Base-by-base conservation (phyloP, 2,329 filamentous ascomycete genomes). In the Fusarium napiforme region DNA sequence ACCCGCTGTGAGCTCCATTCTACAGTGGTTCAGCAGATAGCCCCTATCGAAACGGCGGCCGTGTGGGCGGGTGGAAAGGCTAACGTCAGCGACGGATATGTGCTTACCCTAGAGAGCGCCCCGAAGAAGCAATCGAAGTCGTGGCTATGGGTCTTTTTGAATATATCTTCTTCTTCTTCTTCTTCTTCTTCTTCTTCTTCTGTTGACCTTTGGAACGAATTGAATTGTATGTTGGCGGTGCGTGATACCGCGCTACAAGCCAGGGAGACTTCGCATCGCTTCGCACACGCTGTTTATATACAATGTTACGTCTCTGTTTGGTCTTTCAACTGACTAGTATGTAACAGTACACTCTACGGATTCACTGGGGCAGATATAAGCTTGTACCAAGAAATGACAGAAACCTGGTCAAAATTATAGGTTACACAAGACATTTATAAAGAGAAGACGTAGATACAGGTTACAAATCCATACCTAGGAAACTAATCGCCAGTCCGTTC, bases 31-130 rank as follows among this genome's bases (percentile, higher is more conserved):
- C 57, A 43, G 52, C 47, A 69, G 43, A 46, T 46, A 49, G 45
- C 55, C 66, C 49, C 60, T 65, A 63, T 69, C 43, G 21, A 63
- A 64, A 39, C 37, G 42, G 19, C n/a, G 53, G 50, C 40, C 52
- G 47, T 43, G 26, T 36, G 40, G 55, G 11, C 12, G 9, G 26
- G 28, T 36, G 28, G 36, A 23, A 55, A 53, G 10, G 43, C 23
- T 15, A 26, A 30, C 18, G 23, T 61, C n/a, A 28, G 55, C 19
- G 18, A 28, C 28, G 16, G 30, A 49, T 30, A 52, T 28, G 21
- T 11, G 14, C 56, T 46, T 69, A 69, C 67, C 67, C 67, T 67
- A 30, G 11, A 70, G 40, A 56, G 28, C 50, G 5, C 19, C 8
- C 19, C 4, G 2, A n/a, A 28, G n/a, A 34, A 34, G n/a, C 47